A percentile compares a stretch with the other conserved stretches of the same genome.
phyloP scores from a whole-genome alignment of 306 rosid genomes.

The Prinsepia uniflora region DNA sequence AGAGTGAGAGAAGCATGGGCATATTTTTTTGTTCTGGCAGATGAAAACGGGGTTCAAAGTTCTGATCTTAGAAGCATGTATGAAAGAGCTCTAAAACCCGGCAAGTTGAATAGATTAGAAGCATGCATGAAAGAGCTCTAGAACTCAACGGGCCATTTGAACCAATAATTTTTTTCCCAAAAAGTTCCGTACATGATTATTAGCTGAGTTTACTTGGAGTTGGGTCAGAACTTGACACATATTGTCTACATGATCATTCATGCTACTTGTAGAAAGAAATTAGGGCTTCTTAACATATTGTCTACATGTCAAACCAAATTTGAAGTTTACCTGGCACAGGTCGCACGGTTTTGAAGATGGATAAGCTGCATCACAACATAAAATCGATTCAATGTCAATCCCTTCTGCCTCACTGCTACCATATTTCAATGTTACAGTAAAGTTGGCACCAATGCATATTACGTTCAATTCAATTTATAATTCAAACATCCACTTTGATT shows the following conservation, averaged over 20 bases:
- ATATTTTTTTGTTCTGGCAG: neutral
- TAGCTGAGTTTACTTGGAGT: neutral
- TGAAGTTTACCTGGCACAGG: constrained; percentile 1
- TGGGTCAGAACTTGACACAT: neutral
- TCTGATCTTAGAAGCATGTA: neutral
- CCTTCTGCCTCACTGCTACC: neutral
- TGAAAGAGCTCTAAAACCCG: neutral
- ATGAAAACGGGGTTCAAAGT: neutral
- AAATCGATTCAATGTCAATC: neutral
- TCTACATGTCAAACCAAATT: neutral
- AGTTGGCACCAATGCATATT: no score
- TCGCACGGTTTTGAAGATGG: neutral
- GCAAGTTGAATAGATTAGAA: neutral
- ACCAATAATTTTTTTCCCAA: neutral
- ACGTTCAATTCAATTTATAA: neutral
- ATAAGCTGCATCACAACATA: neutral
- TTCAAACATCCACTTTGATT: neutral
- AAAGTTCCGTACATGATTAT: neutral
- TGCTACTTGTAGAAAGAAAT: no score
- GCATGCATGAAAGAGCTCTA: neutral
- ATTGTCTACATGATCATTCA: no score
- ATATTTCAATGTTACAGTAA: neutral
- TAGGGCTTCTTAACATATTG: no score
- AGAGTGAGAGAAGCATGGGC: neutral
- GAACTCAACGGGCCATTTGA: neutral